These are phyloP conservation scores for Vitis riparia DNA, from an alignment of 164 flowering plant species.

Conservation along the genomic window DNA sequence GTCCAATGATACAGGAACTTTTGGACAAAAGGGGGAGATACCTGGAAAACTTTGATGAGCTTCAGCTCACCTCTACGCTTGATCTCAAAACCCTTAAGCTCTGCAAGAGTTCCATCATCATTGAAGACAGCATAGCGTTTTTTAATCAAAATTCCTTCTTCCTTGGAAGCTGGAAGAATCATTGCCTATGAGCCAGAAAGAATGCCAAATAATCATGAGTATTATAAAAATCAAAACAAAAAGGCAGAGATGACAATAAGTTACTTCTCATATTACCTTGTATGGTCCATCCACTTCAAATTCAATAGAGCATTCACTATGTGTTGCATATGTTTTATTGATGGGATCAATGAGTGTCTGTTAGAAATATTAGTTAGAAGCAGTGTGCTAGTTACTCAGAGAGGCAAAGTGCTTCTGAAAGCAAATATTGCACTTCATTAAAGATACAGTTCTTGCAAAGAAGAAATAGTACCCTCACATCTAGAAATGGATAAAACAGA, in stretches of 20 bases:
- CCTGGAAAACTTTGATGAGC: slow-evolving; percentile 99
- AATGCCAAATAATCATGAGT: slow-evolving; percentile 2
- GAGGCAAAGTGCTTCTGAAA: not conserved
- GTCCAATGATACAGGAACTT: not conserved
- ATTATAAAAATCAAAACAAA: slow-evolving; percentile 9
- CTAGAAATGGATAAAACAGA: no score
- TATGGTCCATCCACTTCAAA: slow-evolving; percentile 99
- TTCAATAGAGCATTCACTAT: slow-evolving; percentile 98
- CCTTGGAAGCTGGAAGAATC: slow-evolving; percentile 99
- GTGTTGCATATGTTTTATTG: slow-evolving; percentile 73
- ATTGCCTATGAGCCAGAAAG: slow-evolving; percentile 63
- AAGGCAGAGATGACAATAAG: not conserved
- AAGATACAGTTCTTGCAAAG: not conserved
- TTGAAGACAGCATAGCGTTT: slow-evolving; percentile 99
- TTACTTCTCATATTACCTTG: slow-evolving; percentile 51
- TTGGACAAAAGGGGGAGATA: slow-evolving; percentile 18
- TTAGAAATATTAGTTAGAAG: slow-evolving; percentile 11
- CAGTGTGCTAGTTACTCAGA: not conserved
- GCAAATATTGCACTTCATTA: not conserved
- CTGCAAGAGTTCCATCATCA: slow-evolving; percentile 98
- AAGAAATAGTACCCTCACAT: not conserved
- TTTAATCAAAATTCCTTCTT: slow-evolving; percentile 94
- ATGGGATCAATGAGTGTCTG: slow-evolving; percentile 87
- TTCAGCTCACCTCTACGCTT: slow-evolving; percentile 99
- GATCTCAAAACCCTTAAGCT: slow-evolving; percentile 99